These are phyloP conservation scores for Erigeron philadelphicus DNA, from an alignment of 140 eudicot genomes.

Conservation along the genomic window DNA sequence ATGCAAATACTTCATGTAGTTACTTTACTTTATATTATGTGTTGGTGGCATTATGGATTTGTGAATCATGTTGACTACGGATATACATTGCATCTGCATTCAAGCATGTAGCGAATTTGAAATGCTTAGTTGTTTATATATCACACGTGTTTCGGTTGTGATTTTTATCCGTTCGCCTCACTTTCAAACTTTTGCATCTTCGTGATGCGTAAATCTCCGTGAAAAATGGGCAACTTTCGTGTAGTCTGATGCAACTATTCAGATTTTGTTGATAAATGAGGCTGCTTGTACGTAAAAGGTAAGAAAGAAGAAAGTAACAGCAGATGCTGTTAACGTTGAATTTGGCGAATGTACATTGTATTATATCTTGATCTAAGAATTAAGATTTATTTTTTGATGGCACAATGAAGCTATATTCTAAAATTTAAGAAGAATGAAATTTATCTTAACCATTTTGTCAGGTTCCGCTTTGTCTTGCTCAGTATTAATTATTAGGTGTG, in stretches of 20 bases:
- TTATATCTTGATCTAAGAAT: too few relatives aligned
- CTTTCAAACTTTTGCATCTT: too few relatives aligned
- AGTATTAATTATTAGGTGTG: not conserved
- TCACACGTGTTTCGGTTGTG: not conserved
- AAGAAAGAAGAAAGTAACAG: slow-evolving; percentile 14
- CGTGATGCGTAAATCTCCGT: too few relatives aligned
- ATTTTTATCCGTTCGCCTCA: not conserved
- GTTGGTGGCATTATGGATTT: not conserved
- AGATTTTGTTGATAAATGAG: slow-evolving; percentile 12
- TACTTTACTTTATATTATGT: not conserved
- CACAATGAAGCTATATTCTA: not conserved
- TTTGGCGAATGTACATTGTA: not conserved
- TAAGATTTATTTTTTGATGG: too few relatives aligned
- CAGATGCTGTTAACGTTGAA: slow-evolving; percentile 8
- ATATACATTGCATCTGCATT: slow-evolving; percentile 4
- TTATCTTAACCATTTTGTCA: not conserved
- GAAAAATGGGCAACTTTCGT: too few relatives aligned
- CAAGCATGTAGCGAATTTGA: slow-evolving; percentile 11
- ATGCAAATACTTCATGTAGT: not conserved
- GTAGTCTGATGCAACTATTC: not conserved
- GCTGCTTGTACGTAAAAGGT: slow-evolving; percentile 9
- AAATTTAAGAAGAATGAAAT: not conserved
- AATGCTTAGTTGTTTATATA: not conserved
- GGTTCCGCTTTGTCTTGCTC: not conserved
- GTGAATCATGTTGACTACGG: slow-evolving; percentile 12